Percentiles rank a stretch among this genome's conserved stretches.
These are phyloP conservation scores for Aspergillus fumigatus DNA, from an alignment of 2,329 filamentous ascomycete species.

Conservation along the genomic window DNA sequence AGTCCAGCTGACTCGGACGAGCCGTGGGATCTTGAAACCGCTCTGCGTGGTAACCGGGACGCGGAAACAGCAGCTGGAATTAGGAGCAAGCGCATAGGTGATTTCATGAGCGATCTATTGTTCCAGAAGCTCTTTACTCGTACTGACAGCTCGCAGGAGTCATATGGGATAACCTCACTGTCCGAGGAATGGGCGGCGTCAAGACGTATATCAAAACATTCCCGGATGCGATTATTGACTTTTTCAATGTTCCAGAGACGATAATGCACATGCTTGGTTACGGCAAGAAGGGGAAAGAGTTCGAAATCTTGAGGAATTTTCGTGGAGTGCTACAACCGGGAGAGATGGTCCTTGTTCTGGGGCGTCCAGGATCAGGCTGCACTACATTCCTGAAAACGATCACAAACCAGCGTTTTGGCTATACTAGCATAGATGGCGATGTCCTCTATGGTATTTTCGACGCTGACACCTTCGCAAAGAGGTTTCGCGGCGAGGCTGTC, in stretches of 20 bases:
- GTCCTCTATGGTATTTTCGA: slow-evolving; percentile 73
- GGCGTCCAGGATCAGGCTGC: slow-evolving; percentile 69
- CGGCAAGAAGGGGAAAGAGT: slow-evolving; percentile 64
- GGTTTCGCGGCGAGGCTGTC: slow-evolving; percentile 75
- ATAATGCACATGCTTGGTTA: slow-evolving; percentile 60
- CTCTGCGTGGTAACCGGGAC: slow-evolving; percentile 65
- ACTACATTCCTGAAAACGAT: slow-evolving; percentile 66
- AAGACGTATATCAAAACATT: slow-evolving; percentile 72
- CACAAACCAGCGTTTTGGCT: slow-evolving; percentile 61
- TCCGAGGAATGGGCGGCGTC: slow-evolving; percentile 68
- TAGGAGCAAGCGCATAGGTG: slow-evolving; percentile 68
- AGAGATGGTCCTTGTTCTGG: slow-evolving; percentile 83
- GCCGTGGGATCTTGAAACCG: slow-evolving; percentile 70
- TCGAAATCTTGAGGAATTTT: slow-evolving; percentile 66
- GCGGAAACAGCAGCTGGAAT: slow-evolving; percentile 75
- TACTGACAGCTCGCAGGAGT: slow-evolving; percentile 48
- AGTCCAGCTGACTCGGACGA: slow-evolving; percentile 45
- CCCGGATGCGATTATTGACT: slow-evolving; percentile 69
- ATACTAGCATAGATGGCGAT: slow-evolving; percentile 62
- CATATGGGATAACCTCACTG: slow-evolving; percentile 72
- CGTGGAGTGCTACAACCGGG: slow-evolving; percentile 65
- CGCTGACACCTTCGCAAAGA: slow-evolving; percentile 62
- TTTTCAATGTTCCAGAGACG: slow-evolving; percentile 69
- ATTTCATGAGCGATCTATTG: not conserved
- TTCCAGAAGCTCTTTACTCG: not conserved